phyloP scores from a whole-genome alignment of 768 basidiomycete species.

The Agaricus blazei region DNA sequence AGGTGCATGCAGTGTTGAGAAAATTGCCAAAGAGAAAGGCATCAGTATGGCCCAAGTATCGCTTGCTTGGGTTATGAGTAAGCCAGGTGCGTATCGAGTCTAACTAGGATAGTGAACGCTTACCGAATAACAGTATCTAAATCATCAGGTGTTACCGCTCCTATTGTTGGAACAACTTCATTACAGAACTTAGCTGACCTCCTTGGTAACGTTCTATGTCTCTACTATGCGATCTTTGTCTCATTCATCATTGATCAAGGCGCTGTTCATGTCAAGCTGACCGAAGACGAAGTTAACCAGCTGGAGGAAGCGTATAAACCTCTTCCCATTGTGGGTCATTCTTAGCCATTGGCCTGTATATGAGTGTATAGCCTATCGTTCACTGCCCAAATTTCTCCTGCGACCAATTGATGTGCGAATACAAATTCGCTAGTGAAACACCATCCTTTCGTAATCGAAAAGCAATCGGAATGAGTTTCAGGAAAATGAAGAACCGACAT shows the following conservation, averaged over 20 bases:
- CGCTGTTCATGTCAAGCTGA: not conserved
- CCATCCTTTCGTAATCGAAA: no score
- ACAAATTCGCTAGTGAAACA: no score
- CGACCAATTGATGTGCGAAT: no score
- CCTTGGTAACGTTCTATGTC: constrained; percentile 27
- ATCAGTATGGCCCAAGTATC: constrained; percentile 54
- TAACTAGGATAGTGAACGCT: not conserved
- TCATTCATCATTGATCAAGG: not conserved
- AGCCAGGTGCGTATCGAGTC: constrained; percentile 24
- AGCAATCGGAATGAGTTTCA: no score
- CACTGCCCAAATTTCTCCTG: no score
- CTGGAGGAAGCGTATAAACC: not conserved
- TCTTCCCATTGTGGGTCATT: not conserved
- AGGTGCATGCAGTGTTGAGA: constrained; percentile 36
- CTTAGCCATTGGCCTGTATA: not conserved
- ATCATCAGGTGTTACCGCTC: constrained; percentile 39
- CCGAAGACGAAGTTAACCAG: not conserved
- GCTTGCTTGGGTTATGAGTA: constrained; percentile 44
- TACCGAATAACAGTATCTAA: no score
- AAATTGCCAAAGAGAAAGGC: constrained; percentile 45
- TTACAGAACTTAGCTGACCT: constrained; percentile 47
- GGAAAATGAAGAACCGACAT: no score
- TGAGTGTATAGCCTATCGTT: no score
- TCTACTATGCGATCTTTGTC: not conserved
- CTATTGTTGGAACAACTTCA: constrained; percentile 51